Evolutionary conservation across 805 yeast species (phyloP), one percentile per base, ranked within the genome.

Genomic region (Wilhelminamyces savonicus): DNA sequence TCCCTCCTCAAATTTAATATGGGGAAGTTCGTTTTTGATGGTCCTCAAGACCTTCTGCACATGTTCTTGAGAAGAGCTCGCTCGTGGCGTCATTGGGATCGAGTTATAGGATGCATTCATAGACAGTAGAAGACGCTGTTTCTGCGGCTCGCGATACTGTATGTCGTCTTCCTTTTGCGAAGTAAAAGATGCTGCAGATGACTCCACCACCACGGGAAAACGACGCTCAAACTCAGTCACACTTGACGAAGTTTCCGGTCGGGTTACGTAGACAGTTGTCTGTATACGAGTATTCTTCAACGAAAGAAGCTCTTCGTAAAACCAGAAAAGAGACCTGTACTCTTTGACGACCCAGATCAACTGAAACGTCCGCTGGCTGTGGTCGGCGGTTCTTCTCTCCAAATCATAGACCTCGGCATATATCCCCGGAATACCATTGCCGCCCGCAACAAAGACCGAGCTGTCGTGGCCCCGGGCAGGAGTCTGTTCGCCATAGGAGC

Each of bases 301-400:
- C 11, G 39, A 27, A n/a, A 32, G 37, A 27, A 65, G 42, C 39
- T 74, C 79, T 9, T 63, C 64, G 20, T 52, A 48, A 34, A 72
- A 71, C 76, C 78, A 71, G 12, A 44, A 39, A 5, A 82, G 46
- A 6, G 78, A 67, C 23, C 56, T 55, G 35, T 63, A 58, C 21
- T 76, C 73, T 32, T 78, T 62, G 7, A 82, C 62, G 7, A 71
- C 66, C 94, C 95, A 85, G 21, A 71, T 54, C 31, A 83, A 62
- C 33, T 71, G 68, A 18, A 60, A 35, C 2, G 25, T 15, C 19
- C 8, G 40, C 29, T 27, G 46, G 52, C 27, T 15, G 10, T 23
- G 9, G 6, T 26, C 27, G 7, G 12, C 2, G 4, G 14, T 13
- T 11, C 27, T 20, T 8, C 29, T 27, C 4, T 10, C 38, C 23